Evolutionary conservation across 371 early-diverging fungal genomes (phyloP).

Genomic region (Fennellomyces sp.): DNA sequence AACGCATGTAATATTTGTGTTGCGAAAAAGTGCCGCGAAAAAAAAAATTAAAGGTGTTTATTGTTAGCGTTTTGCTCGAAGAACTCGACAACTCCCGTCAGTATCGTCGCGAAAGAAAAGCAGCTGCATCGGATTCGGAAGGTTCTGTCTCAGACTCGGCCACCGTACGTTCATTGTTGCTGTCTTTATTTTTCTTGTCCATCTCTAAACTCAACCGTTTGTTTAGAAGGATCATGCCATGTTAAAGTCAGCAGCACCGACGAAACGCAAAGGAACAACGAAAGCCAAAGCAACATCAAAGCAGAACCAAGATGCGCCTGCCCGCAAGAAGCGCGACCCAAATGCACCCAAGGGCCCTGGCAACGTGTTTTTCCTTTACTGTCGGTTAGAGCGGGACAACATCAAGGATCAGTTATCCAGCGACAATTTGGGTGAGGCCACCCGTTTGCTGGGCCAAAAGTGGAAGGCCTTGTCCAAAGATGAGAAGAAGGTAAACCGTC

Average conservation of each 20-base stretch:
- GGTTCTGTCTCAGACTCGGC: conserved; percentile 30
- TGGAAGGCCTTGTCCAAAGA: conserved; percentile 49
- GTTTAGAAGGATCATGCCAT: neutral
- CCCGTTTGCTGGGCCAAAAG: conserved; percentile 44
- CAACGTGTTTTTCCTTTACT: conserved; percentile 65
- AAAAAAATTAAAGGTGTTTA: neutral
- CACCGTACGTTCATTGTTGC: conserved; percentile 13
- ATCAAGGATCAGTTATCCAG: conserved; percentile 54
- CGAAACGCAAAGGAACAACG: neutral
- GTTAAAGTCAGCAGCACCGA: neutral
- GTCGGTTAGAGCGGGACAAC: conserved; percentile 55
- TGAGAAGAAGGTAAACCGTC: conserved; percentile 40
- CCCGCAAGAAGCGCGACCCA: conserved; percentile 53
- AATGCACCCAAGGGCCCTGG: conserved; percentile 66
- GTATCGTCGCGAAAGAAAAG: conserved; percentile 2
- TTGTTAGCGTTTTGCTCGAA: conserved; percentile 26
- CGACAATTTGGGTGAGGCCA: conserved; percentile 47
- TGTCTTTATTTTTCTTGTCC: neutral
- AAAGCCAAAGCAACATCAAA: neutral
- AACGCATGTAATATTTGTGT: conserved; percentile 37
- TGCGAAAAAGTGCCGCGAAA: too few relatives aligned
- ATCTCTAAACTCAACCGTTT: neutral
- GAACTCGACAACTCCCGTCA: conserved; percentile 21
- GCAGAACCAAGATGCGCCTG: neutral
- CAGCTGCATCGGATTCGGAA: conserved; percentile 4